Percentiles rank a stretch among this genome's conserved stretches.
Conservation (phyloP, 805 yeast species). For the Kazachstania kunashirensis region DNA sequence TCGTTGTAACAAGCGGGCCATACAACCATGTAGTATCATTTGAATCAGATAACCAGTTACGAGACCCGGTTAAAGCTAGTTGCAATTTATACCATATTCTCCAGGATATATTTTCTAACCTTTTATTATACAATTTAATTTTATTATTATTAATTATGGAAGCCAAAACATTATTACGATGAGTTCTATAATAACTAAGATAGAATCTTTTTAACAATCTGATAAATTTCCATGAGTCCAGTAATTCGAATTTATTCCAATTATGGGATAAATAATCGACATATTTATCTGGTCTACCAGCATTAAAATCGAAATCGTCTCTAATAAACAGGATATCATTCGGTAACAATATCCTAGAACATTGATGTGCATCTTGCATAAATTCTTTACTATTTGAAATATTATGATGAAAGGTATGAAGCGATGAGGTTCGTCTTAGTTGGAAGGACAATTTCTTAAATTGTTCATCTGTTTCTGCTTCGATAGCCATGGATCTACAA, state of each 20-base stretch:
- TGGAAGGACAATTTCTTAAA: conserved; percentile 60
- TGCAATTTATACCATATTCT: conserved; percentile 44
- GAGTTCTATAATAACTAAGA: neutral
- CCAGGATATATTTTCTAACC: conserved; percentile 84
- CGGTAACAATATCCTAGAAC: neutral
- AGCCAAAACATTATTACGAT: neutral
- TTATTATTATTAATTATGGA: conserved; percentile 1
- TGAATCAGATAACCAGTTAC: neutral
- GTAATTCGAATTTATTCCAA: conserved; percentile 76
- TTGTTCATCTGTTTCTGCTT: conserved; percentile 59
- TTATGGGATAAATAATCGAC: conserved; percentile 88
- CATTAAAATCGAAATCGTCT: conserved; percentile 62
- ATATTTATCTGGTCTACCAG: conserved; percentile 48
- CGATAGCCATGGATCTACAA: conserved; percentile 41
- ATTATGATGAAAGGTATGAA: neutral
- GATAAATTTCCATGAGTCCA: conserved; percentile 87
- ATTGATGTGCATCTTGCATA: conserved; percentile 8
- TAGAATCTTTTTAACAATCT: conserved; percentile 45
- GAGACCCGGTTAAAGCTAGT: neutral
- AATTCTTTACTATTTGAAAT: conserved; percentile 2
- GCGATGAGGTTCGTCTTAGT: conserved; percentile 65
- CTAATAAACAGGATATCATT: conserved; percentile 14
- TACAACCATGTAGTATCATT: conserved; percentile 93
- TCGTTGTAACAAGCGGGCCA: conserved; percentile 49
- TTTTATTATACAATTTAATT: conserved; percentile 65